phyloP scores from a whole-genome alignment of 495 filamentous ascomycete genomes.

The Aspergillus baeticus region DNA sequence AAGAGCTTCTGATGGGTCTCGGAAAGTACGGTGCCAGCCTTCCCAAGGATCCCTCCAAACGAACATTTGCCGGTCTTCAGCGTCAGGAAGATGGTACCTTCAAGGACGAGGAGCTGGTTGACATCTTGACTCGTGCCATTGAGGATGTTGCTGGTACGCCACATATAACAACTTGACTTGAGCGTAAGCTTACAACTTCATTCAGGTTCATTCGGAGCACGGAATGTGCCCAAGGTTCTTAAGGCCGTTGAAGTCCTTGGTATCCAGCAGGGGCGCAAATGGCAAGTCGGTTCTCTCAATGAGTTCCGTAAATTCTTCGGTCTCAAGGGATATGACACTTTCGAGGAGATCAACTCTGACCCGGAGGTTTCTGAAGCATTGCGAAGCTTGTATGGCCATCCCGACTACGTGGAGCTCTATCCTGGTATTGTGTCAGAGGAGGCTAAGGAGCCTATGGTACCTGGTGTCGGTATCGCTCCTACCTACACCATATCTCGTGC shows the following conservation, averaged over 20 bases:
- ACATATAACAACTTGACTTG: background rate
- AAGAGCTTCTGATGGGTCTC: constrained; percentile 53
- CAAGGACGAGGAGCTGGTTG: constrained; percentile 61
- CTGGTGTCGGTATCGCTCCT: constrained; percentile 56
- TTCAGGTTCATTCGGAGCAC: constrained; percentile 54
- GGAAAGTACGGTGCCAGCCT: constrained; percentile 49
- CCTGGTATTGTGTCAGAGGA: constrained; percentile 57
- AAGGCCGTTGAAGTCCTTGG: constrained; percentile 59
- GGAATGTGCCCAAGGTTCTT: constrained; percentile 58
- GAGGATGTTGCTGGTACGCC: constrained; percentile 58
- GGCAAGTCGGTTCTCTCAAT: constrained; percentile 60
- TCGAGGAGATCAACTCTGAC: constrained; percentile 59
- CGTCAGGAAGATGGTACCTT: constrained; percentile 56
- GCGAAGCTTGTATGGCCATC: constrained; percentile 52
- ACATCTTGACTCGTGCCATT: constrained; percentile 56
- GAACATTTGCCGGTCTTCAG: constrained; percentile 58
- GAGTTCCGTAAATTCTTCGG: constrained; percentile 64
- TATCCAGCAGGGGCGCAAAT: constrained; percentile 59
- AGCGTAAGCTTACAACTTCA: background rate
- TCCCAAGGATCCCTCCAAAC: constrained; percentile 50
- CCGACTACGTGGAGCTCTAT: constrained; percentile 65
- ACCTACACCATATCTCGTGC: constrained; percentile 58
- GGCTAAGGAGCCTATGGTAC: constrained; percentile 52
- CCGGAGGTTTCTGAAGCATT: constrained; percentile 11
- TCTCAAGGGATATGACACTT: constrained; percentile 55